Evolutionary conservation across 2,329 filamentous ascomycete species (phyloP), one percentile per base, ranked within the genome.

Genomic region (Hymenoscyphus scutula): DNA sequence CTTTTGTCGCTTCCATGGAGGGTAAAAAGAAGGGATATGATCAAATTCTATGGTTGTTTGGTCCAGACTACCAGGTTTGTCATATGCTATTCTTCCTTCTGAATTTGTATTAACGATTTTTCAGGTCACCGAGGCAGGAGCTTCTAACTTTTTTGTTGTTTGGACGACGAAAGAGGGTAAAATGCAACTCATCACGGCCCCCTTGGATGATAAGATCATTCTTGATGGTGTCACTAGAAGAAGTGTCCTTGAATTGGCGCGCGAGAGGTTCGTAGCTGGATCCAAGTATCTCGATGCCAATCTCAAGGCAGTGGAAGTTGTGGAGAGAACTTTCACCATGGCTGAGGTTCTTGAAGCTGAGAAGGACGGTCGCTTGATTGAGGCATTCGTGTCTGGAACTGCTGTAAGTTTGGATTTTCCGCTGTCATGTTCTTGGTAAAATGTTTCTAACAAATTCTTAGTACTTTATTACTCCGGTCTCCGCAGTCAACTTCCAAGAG

Each of bases 1-100:
- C 86, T 11, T 83, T 97, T 61, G 81, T 91, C 48, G 89, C 91
- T 7, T 91, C 92, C 54, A 83, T 56, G 67, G 89, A 93, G 75
- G 93, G 92, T 3, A 80, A 87, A 61, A 80, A 79, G 15, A 78
- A 84, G 37, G 93, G 93, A 0, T 97, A 86, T 77, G 86, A 94
- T 73, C 93, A 97, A 81, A 89, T 97, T 62, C 82, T 97, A 15
- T 97, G 93, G 93, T 82, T 97, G 58, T 95, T 96, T 72, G 92
- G 92, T 1, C 34, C 64, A 10, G 76, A 84, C 45, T 82, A 92
- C 69, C 66, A 69, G 54, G 41, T 48, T 23, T 7, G 41, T 25
- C 19, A 11, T 23, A 4, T 48, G 7, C 41, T 8, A 48, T 8
- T 48, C 3, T 10, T 48, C 7, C 11, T 48, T 6, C 11, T 25